phyloP scores from a whole-genome alignment of 192 early-diverging fungal genomes.

The Glomus cerebriforme region DNA sequence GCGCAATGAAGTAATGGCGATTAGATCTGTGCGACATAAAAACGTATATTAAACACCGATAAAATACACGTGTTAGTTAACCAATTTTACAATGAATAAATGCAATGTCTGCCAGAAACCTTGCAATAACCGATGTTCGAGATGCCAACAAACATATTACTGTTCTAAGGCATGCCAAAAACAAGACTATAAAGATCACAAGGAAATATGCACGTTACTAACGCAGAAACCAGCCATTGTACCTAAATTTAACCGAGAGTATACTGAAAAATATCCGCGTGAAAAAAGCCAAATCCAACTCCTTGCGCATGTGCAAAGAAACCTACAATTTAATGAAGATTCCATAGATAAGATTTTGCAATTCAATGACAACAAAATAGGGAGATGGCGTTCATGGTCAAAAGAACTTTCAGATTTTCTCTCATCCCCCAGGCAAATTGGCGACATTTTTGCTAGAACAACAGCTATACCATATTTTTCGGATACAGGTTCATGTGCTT shows the following conservation, averaged over 20 bases:
- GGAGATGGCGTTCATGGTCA: background rate
- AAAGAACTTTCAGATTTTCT: background rate
- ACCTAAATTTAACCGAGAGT: no score
- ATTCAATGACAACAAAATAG: background rate
- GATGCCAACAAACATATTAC: background rate
- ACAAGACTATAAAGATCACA: background rate
- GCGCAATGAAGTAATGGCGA: no score
- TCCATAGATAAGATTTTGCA: no score
- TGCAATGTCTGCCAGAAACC: conserved; percentile 4
- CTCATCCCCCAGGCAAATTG: background rate
- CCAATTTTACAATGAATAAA: background rate
- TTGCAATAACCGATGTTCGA: background rate
- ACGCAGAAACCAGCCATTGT: background rate
- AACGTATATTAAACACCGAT: no score
- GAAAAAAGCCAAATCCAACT: no score
- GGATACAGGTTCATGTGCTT: background rate
- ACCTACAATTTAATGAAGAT: no score
- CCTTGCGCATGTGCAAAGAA: no score
- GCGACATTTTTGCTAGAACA: background rate
- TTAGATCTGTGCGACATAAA: no score
- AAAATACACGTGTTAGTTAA: no score
- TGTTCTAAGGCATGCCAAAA: background rate
- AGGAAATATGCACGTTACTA: background rate
- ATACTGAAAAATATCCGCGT: no score
- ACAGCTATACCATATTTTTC: background rate